Evolutionary conservation across 805 yeast species (phyloP), one percentile per base, ranked within the genome.

Genomic region (Diddensiella santjacobensis): DNA sequence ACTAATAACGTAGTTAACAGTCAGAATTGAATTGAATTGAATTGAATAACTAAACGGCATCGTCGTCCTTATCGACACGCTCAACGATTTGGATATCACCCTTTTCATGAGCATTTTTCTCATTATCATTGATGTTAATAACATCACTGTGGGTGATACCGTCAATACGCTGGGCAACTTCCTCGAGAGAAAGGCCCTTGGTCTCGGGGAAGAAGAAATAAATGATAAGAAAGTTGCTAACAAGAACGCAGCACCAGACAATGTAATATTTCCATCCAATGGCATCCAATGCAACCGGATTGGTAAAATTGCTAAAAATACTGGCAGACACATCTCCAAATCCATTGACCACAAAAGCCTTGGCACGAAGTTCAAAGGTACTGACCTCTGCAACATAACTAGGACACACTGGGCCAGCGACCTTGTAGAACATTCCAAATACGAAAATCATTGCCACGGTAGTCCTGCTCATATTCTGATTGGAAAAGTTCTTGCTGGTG

Each of bases 381-480:
- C 50, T 30, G 22, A 61, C 49, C 42, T 61, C 65, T 4, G 52
- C 46, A n/a, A 40, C 17, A 35, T 53, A 60, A 22, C 15, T 19
- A 17, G 43, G 43, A 17, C 15, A 23, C 6, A 11, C 43, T 11
- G 15, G 15, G 13, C 15, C n/a, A n/a, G 26, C 45, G 10, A 47
- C 15, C 10, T 35, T 33, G 22, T 41, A 41, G 6, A 35, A 19
- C 1, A 91, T 83, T 59, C 85, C 86, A 69, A 2, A 87, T 95
- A 36, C 86, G 40, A 41, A 47, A 19, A 39, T 45, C 45, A 47
- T 31, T 6, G 44, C 37, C 42, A 38, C 11, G 22, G n/a, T 17
- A 10, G 52, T 41, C 68, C 61, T 56, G 71, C 59, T 35, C 20
- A 35, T n/a, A 35, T 13, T 35, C 38, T 35, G 30, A 3, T 40